Conservation (phyloP, 805 yeast genomes). For the Saccharomycopsis oosterbeekiorum region DNA sequence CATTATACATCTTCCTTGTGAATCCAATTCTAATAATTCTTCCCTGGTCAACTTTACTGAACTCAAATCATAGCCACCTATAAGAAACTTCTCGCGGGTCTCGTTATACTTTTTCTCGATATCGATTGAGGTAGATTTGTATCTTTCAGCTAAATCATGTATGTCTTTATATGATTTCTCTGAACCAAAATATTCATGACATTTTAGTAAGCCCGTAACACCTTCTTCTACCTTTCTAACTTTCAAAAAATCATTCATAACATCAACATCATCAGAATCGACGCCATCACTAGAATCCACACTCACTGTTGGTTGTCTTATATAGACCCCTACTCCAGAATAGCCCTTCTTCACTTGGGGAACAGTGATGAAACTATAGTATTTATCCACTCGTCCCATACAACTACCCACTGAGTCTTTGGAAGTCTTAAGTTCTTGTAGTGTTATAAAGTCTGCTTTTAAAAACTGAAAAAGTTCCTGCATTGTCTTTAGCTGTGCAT, state of each 20-base stretch:
- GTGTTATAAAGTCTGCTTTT: slow-evolving; percentile 66
- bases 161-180: slow-evolving; percentile 11
- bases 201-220: slow-evolving; percentile 54
- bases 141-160: slow-evolving; percentile 16
- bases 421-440: slow-evolving; percentile 78
- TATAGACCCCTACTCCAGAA: slow-evolving; percentile 83
- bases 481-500: slow-evolving; percentile 42
- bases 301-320: slow-evolving; percentile 34
- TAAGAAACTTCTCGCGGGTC: slow-evolving; percentile 24
- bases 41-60: slow-evolving; percentile 20
- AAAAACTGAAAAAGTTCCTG: slow-evolving; percentile 40
- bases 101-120: slow-evolving; percentile 20
- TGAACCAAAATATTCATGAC: slow-evolving; percentile 8
- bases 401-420: slow-evolving; percentile 35
- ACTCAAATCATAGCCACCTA: slow-evolving; percentile 55
- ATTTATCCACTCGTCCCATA: slow-evolving; percentile 46
- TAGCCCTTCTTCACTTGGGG: slow-evolving; percentile 72
- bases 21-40: slow-evolving; percentile 42
- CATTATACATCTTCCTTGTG: slow-evolving; percentile 77
- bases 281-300: slow-evolving; percentile 29
- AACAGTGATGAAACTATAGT: slow-evolving; percentile 54
- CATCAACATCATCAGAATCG: neutral
- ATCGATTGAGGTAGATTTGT: slow-evolving; percentile 23
- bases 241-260: slow-evolving; percentile 30
- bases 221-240: slow-evolving; percentile 86